A percentile compares a stretch with the other conserved stretches of the same genome.
Conservation (phyloP, 2,329 filamentous ascomycete genomes). For the Alternaria infectoria region DNA sequence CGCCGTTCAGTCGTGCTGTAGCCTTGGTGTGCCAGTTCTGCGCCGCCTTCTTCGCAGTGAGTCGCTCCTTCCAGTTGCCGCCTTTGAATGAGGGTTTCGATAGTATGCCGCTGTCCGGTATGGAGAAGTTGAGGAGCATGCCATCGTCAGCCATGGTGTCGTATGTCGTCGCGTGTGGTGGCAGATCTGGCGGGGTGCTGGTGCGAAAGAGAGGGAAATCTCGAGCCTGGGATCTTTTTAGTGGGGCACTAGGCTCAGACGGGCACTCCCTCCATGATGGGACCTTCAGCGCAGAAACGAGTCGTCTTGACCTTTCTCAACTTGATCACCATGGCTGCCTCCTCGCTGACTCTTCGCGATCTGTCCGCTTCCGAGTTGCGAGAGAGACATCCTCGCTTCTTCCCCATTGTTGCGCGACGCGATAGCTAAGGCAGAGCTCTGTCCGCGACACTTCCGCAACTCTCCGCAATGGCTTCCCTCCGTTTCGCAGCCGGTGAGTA, state of each 20-base stretch:
- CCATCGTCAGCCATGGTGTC: constrained; percentile 86
- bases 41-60: constrained; percentile 75
- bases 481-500: constrained; percentile 26
- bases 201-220: constrained; percentile 13
- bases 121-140: constrained; percentile 90
- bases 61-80: constrained; percentile 89
- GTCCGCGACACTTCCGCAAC: constrained; percentile 27
- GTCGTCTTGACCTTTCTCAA: constrained; percentile 30
- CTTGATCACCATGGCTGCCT: constrained; percentile 21
- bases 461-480: constrained; percentile 33
- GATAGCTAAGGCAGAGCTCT: constrained; percentile 5
- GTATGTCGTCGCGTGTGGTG: not conserved
- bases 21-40: constrained; percentile 59
- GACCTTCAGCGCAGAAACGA: constrained; percentile 33
- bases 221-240: constrained; percentile 25
- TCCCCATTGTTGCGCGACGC: not conserved
- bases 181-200: constrained; percentile 8
- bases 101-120: constrained; percentile 71
- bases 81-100: constrained; percentile 75
- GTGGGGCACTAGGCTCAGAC: constrained; percentile 19
- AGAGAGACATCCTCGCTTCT: not conserved
- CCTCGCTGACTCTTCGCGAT: not conserved
- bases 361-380: constrained; percentile 11
- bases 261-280: constrained; percentile 9
- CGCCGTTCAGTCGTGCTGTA: constrained; percentile 39